These are phyloP conservation scores for Sequoiadendron giganteum DNA, from an alignment of 75 land plant genomes.

Conservation along the genomic window DNA sequence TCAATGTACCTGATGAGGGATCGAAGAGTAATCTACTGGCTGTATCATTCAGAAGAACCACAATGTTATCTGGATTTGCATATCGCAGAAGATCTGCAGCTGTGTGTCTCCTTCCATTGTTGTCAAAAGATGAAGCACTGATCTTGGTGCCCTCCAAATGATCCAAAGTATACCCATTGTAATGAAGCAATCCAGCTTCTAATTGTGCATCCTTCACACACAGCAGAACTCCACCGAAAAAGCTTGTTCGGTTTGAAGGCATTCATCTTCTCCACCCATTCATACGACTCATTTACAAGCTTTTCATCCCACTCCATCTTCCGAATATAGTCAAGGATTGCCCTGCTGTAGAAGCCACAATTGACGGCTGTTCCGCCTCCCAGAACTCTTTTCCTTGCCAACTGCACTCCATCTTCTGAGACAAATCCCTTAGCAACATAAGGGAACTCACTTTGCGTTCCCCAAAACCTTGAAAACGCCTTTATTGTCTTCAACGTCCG, in stretches of 20 bases:
- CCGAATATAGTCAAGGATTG: conserved; percentile 48
- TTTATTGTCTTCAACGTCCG: conserved; percentile 37
- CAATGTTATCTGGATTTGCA: not conserved
- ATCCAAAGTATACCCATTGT: conserved; percentile 73
- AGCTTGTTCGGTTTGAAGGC: conserved; percentile 51
- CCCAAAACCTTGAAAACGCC: conserved; percentile 49
- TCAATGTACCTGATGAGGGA: not conserved
- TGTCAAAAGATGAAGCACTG: conserved; percentile 39
- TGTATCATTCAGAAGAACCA: not conserved
- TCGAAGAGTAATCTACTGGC: not conserved
- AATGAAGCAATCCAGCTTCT: conserved; percentile 16
- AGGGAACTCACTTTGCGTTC: conserved; percentile 24
- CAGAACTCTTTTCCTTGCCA: not conserved
- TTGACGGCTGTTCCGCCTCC: conserved; percentile 20
- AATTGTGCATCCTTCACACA: conserved; percentile 48
- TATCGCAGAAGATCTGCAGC: conserved; percentile 41
- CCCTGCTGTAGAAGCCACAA: conserved; percentile 81
- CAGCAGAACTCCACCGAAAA: conserved; percentile 46
- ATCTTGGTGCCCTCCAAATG: conserved; percentile 73
- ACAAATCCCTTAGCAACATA: conserved; percentile 68
- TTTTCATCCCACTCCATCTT: conserved; percentile 43
- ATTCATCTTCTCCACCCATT: conserved; percentile 69
- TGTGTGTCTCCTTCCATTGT: conserved; percentile 32
- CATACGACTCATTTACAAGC: conserved; percentile 37
- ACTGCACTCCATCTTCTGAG: conserved; percentile 68